phyloP scores from a whole-genome alignment of 164 flowering plant species.

The Annona cherimola region DNA sequence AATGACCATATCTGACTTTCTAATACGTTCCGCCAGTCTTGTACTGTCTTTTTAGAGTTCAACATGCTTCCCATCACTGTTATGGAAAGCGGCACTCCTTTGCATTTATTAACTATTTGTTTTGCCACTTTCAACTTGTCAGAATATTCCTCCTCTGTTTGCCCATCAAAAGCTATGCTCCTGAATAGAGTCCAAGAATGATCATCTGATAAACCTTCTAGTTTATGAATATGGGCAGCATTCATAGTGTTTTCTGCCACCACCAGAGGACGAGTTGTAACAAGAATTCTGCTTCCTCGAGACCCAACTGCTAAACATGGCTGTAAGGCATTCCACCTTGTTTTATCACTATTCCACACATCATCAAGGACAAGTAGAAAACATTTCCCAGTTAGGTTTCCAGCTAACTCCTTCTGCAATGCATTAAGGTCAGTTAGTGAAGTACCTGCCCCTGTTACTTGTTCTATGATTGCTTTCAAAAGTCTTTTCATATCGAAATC shows the following conservation, averaged over 20 bases:
- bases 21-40: slow-evolving; percentile 8
- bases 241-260: neutral
- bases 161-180: slow-evolving; percentile 1
- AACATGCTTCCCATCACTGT: neutral
- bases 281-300: slow-evolving; percentile 10
- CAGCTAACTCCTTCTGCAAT: neutral
- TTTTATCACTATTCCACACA: slow-evolving; percentile 2
- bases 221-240: neutral
- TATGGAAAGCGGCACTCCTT: neutral
- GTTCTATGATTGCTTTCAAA: neutral
- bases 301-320: neutral
- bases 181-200: slow-evolving; percentile 4
- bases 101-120: neutral
- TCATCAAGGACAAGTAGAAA: slow-evolving; percentile 7
- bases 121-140: neutral
- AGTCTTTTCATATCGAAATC: slow-evolving; percentile 6
- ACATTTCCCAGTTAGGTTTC: neutral
- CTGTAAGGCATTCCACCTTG: neutral
- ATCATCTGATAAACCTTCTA: neutral
- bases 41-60: neutral
- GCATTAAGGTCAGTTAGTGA: neutral
- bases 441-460: neutral
- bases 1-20: too few relatives aligned
- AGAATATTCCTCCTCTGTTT: neutral
- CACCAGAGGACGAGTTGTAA: slow-evolving; percentile 6